phyloP scores from a whole-genome alignment of 352 stramenopile genomes.

The Globisporangium spiculum region DNA sequence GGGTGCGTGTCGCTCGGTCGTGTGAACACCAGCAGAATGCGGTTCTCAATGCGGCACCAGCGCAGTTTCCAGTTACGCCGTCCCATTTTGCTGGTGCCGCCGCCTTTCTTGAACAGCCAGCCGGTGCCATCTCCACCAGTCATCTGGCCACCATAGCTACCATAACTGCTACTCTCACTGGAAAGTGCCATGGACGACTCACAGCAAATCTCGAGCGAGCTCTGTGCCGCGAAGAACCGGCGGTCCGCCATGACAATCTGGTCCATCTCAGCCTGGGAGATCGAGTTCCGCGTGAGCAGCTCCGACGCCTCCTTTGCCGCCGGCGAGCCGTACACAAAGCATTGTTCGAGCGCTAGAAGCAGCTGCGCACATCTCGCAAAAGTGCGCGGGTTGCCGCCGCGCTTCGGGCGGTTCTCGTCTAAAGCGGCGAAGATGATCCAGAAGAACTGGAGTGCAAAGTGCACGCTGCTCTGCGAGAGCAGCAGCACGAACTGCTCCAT shows the following conservation, averaged over 20 bases:
- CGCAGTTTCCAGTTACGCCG: conserved; percentile 72
- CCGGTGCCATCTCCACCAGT: conserved; percentile 17
- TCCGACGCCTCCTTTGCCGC: conserved; percentile 50
- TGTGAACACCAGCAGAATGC: conserved; percentile 71
- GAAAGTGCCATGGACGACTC: conserved; percentile 3
- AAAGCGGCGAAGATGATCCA: conserved; percentile 80
- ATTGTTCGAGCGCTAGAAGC: conserved; percentile 75
- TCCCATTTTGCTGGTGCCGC: conserved; percentile 68
- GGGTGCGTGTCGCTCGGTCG: conserved; percentile 46
- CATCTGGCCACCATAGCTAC: neutral
- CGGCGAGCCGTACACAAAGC: conserved; percentile 74
- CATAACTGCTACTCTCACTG: conserved; percentile 1
- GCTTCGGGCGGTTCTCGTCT: conserved; percentile 78
- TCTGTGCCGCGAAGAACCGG: conserved; percentile 71
- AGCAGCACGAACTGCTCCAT: conserved; percentile 82
- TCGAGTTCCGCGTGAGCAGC: conserved; percentile 55
- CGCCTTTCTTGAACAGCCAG: conserved; percentile 83
- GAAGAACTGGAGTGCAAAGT: conserved; percentile 84
- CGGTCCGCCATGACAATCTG: conserved; percentile 68
- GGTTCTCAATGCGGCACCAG: conserved; percentile 76
- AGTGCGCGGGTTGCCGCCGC: conserved; percentile 54
- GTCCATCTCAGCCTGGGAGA: conserved; percentile 69
- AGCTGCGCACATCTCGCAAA: conserved; percentile 71
- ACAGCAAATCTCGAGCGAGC: conserved; percentile 24
- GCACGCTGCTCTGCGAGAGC: conserved; percentile 69